These are phyloP conservation scores for Populus pruinosa DNA, from an alignment of 345 rosid genomes.

Conservation along the genomic window DNA sequence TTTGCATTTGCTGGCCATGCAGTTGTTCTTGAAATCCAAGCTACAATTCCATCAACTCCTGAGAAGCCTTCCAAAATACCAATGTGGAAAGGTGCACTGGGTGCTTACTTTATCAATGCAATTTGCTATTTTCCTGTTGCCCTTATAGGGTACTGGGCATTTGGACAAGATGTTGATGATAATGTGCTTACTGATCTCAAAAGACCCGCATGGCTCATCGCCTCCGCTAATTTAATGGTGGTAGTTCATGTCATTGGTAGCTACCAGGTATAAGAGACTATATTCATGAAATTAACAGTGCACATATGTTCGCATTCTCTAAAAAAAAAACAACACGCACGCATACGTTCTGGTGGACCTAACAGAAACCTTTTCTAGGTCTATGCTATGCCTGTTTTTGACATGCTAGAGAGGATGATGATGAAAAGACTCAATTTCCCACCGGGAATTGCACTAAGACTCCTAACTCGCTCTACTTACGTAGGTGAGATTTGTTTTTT, in stretches of 20 bases:
- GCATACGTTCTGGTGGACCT: neutral
- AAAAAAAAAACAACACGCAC: too few species aligned
- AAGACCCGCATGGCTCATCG: conserved; percentile 82
- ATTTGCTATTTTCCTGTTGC: conserved; percentile 97
- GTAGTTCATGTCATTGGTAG: conserved; percentile 93
- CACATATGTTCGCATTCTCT: neutral
- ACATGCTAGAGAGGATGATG: conserved; percentile 62
- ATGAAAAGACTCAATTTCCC: conserved; percentile 49
- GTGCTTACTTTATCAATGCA: conserved; percentile 78
- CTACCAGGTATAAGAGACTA: conserved; percentile 48
- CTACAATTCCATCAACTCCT: conserved; percentile 87
- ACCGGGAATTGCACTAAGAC: conserved; percentile 53
- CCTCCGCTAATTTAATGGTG: conserved; percentile 90
- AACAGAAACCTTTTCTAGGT: conserved; percentile 37
- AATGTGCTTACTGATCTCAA: conserved; percentile 64
- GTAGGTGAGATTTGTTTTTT: conserved; percentile 52
- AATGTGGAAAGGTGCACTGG: conserved; percentile 92
- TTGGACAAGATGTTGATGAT: conserved; percentile 77
- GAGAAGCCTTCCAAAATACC: conserved; percentile 74
- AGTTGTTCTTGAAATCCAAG: conserved; percentile 87
- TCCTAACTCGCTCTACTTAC: conserved; percentile 66
- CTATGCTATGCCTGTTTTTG: conserved; percentile 93
- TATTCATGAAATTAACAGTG: neutral
- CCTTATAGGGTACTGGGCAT: conserved; percentile 74
- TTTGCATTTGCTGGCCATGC: conserved; percentile 95